A percentile compares a stretch with the other conserved stretches of the same genome.
phyloP scores from a whole-genome alignment of 495 filamentous ascomycete genomes.

The Trichodelitschia bisporula region DNA sequence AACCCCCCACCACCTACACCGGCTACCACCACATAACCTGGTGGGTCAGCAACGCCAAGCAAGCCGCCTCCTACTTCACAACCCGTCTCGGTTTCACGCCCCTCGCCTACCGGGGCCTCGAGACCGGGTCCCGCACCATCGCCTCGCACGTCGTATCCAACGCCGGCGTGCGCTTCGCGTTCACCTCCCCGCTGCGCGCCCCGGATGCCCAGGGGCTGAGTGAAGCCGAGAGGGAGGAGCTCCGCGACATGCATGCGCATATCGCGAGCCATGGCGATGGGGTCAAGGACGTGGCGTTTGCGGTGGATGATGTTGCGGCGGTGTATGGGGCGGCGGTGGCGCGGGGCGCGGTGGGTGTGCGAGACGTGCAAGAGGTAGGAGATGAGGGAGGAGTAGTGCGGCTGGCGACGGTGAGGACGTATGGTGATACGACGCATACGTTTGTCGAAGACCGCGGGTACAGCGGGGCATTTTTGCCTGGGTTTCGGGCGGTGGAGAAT shows the following conservation, averaged over 20 bases:
- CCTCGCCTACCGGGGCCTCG: conserved; percentile 63
- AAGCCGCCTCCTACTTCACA: conserved; percentile 68
- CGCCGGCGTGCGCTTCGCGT: conserved; percentile 53
- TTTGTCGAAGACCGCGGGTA: conserved; percentile 45
- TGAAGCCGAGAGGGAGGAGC: conserved; percentile 25
- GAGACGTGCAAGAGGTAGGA: conserved; percentile 23
- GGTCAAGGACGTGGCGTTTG: conserved; percentile 65
- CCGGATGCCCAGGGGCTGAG: conserved; percentile 11
- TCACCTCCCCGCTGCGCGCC: conserved; percentile 53
- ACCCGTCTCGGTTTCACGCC: conserved; percentile 60
- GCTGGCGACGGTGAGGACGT: conserved; percentile 57
- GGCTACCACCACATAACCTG: conserved; percentile 80
- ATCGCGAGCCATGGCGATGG: conserved; percentile 66
- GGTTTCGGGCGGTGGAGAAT: conserved; percentile 29
- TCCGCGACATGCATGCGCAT: conserved; percentile 50
- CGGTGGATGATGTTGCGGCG: conserved; percentile 59
- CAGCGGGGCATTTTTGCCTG: conserved; percentile 53
- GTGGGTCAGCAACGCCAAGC: conserved; percentile 92
- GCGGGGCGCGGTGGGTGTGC: conserved; percentile 41
- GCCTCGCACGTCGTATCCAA: conserved; percentile 67
- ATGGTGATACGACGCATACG: conserved; percentile 81
- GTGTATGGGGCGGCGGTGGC: conserved; percentile 45
- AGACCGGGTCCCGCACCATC: conserved; percentile 52
- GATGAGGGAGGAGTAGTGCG: conserved; percentile 31
- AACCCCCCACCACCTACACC: conserved; percentile 24